Evolutionary conservation across 2,329 filamentous ascomycete genomes (phyloP), one percentile per base, ranked within the genome.

Genomic region (Huntiella abstrusa): DNA sequence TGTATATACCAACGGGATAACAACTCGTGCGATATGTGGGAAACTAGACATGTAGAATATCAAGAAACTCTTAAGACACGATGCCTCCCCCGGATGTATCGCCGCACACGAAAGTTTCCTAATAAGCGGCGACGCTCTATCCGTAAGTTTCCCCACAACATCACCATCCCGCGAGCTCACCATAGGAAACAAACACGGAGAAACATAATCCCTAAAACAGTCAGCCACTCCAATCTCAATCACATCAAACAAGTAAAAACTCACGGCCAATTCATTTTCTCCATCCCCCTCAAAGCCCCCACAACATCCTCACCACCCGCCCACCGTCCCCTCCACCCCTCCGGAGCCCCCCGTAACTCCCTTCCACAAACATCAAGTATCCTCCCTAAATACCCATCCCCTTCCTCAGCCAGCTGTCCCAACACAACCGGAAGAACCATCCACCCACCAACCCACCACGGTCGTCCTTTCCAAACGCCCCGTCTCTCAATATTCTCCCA

Each of bases 401-500:
- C 74, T 0, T 83, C 77, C 59, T 87, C 79, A 43, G 87, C 64
- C 52, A 88, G 64, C 64, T 88, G 83, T 6, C 81, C 83, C 56
- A 76, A 79, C 1, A 80, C 76, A 28, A 87, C 57, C 1, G 83
- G 83, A 65, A 85, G 83, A 54, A 87, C 59, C 65, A 87, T 66
- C 82, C 83, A 88, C 58, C 80, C 85, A 16, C 83, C 83, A 64
- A 82, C 83, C 83, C 83, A 88, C 75, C 75, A 80, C 0, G 87
- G 86, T 55, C 71, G 72, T 50, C 80, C 65, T 7, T 28, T 28
- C 22, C 67, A 54, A 64, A 65, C 2, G 73, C 74, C 75, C 75
- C 80, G 43, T 42, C 60, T 59, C 37, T 64, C 63, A 11, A 79
- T 52, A 42, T 64, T 64, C 49, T 64, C 63, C 33, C 64, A 58